Percentiles rank a stretch among this genome's conserved stretches.
phyloP scores from a whole-genome alignment of 495 filamentous ascomycete genomes.

The Lasiosphaeria ovina region DNA sequence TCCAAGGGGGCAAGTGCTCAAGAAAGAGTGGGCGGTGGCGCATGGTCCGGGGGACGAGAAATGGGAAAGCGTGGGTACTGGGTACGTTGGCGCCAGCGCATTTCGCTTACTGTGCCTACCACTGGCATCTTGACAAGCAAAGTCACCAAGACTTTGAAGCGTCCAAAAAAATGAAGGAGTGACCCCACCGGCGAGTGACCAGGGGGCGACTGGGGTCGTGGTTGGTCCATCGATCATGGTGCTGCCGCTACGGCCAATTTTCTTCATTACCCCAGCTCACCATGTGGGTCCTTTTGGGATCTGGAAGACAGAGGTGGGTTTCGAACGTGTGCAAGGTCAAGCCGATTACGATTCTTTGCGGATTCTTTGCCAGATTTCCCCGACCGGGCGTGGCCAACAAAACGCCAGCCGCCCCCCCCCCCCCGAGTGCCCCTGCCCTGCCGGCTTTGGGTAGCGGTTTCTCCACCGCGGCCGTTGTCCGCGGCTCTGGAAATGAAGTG shows the following conservation, averaged over 20 bases:
- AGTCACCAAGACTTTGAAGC: background rate
- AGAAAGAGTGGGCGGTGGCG: slow-evolving; percentile 23
- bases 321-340: background rate
- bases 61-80: slow-evolving; percentile 16
- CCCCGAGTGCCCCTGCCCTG: background rate
- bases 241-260: slow-evolving; percentile 23
- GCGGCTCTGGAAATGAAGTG: slow-evolving; percentile 1
- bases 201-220: slow-evolving; percentile 2
- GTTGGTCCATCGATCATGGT: slow-evolving; percentile 10
- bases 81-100: slow-evolving; percentile 10
- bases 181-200: slow-evolving; percentile 6
- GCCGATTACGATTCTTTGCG: no score
- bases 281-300: background rate
- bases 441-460: background rate
- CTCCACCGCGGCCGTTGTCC: background rate
- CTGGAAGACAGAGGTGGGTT: background rate
- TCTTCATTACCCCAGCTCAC: slow-evolving; percentile 4
- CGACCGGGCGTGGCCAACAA: background rate
- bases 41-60: slow-evolving; percentile 26
- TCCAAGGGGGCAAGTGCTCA: slow-evolving; percentile 27
- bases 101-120: background rate
- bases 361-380: background rate
- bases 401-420: background rate
- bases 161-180: slow-evolving; percentile 13
- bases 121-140: background rate